A percentile compares a stretch with the other conserved stretches of the same genome.
Conservation (phyloP, 2,329 filamentous ascomycete genomes). For the Fusarium sp. region DNA sequence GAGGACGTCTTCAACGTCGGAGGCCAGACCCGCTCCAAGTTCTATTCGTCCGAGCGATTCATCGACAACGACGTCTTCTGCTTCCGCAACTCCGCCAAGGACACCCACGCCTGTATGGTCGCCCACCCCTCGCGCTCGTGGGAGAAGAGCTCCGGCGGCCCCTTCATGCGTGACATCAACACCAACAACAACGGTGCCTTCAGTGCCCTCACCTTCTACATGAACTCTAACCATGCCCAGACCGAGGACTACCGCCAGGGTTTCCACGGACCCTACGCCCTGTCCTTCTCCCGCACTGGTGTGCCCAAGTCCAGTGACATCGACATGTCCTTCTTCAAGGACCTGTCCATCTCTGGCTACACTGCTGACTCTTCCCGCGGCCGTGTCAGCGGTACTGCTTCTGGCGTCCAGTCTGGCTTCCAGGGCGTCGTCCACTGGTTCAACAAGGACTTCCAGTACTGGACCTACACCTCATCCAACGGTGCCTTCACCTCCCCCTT, state of each 20-base stretch:
- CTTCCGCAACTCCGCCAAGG: conserved; percentile 59
- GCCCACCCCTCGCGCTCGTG: conserved; percentile 58
- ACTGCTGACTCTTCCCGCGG: conserved; percentile 67
- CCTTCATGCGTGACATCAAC: conserved; percentile 74
- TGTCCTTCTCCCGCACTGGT: conserved; percentile 68
- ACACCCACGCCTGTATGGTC: conserved; percentile 70
- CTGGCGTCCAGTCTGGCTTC: conserved; percentile 63
- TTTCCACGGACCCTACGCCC: conserved; percentile 72
- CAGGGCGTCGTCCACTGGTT: conserved; percentile 73
- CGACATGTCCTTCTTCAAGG: conserved; percentile 69
- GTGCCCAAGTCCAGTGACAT: conserved; percentile 60
- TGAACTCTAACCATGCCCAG: conserved; percentile 73
- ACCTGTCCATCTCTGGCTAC: conserved; percentile 68
- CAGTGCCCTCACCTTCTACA: conserved; percentile 73
- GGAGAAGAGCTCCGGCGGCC: conserved; percentile 72
- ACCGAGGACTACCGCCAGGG: conserved; percentile 72
- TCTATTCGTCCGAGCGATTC: conserved; percentile 75
- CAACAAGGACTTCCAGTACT: conserved; percentile 72
- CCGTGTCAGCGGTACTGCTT: conserved; percentile 68
- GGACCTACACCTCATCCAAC: conserved; percentile 64
- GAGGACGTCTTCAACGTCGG: conserved; percentile 68
- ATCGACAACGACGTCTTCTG: conserved; percentile 75
- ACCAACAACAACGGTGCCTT: conserved; percentile 69
- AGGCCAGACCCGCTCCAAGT: conserved; percentile 74
- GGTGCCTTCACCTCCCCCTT: conserved; percentile 71